phyloP scores from a whole-genome alignment of 345 rosid genomes.

The Theobroma cacao region DNA sequence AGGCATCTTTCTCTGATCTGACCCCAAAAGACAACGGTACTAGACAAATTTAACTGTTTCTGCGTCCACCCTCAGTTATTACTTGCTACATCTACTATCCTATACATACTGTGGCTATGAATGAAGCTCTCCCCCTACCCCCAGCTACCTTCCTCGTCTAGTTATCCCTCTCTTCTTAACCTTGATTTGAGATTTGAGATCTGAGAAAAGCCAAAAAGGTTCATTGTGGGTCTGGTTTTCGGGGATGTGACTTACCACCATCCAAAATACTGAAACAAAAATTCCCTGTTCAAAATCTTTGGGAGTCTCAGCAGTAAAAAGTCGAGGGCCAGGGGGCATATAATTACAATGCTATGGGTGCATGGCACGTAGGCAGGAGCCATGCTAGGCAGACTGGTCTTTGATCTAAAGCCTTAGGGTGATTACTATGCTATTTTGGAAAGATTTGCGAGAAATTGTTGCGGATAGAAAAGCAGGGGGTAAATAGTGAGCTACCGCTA shows the following conservation, averaged over 20 bases:
- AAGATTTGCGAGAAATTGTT: background rate
- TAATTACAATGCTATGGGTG: background rate
- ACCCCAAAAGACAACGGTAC: slow-evolving; percentile 4
- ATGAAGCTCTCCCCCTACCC: background rate
- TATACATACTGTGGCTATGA: background rate
- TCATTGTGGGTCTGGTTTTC: background rate
- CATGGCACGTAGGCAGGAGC: background rate
- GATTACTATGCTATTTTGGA: background rate
- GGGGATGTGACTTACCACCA: background rate
- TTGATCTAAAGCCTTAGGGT: background rate
- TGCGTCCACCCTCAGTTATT: background rate
- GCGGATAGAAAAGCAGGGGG: background rate
- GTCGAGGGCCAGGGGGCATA: background rate
- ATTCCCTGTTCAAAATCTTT: background rate
- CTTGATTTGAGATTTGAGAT: background rate
- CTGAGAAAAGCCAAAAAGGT: background rate
- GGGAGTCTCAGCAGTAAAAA: background rate
- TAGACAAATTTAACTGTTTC: slow-evolving; percentile 11
- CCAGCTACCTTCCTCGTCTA: too few relatives aligned
- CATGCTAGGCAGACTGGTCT: background rate
- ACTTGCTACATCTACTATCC: background rate
- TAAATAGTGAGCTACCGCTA: background rate
- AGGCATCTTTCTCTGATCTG: background rate
- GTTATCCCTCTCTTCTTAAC: too few relatives aligned
- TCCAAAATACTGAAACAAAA: background rate